phyloP scores from a whole-genome alignment of 2,329 filamentous ascomycete genomes.

The Immersiporthe knoxdaviesiana region DNA sequence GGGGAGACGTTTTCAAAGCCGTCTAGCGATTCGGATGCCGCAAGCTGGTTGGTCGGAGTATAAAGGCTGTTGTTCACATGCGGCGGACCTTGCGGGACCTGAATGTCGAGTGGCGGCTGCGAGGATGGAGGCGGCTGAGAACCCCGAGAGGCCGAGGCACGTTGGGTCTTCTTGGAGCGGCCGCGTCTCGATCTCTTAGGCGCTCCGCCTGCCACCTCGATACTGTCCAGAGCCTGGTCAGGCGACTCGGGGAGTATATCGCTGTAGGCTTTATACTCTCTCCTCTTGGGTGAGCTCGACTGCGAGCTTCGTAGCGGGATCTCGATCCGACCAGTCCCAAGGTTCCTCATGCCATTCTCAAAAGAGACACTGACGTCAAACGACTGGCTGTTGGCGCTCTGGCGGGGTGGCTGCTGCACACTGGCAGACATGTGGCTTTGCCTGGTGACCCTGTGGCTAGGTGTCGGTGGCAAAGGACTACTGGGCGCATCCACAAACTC shows the following conservation, averaged over 20 bases:
- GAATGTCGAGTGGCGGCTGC: constrained; percentile 6
- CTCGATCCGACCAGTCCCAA: constrained; percentile 23
- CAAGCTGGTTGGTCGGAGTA: constrained; percentile 24
- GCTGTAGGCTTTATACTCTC: constrained; percentile 19
- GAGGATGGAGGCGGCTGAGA: constrained; percentile 2
- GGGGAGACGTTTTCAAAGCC: constrained; percentile 27
- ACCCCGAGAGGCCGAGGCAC: constrained; percentile 3
- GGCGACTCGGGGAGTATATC: constrained; percentile 28
- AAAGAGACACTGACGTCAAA: constrained; percentile 45
- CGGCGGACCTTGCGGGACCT: constrained; percentile 29
- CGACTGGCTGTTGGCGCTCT: constrained; percentile 35
- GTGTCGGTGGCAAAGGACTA: constrained; percentile 43
- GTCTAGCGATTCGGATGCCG: constrained; percentile 31
- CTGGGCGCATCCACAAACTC: constrained; percentile 54
- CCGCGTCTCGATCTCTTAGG: constrained; percentile 15
- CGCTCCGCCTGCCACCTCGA: constrained; percentile 20
- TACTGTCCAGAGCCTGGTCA: constrained; percentile 11
- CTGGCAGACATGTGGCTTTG: constrained; percentile 18
- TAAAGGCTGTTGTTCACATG: constrained; percentile 17
- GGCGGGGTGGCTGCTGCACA: constrained; percentile 12
- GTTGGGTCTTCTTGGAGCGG: constrained; percentile 16
- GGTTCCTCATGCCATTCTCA: constrained; percentile 21
- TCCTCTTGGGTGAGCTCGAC: constrained; percentile 25
- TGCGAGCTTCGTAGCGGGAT: constrained; percentile 27
- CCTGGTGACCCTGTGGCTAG: constrained; percentile 34